These are phyloP conservation scores for Colletotrichum tofieldiae DNA, from an alignment of 2,329 filamentous ascomycete genomes.

Conservation along the genomic window DNA sequence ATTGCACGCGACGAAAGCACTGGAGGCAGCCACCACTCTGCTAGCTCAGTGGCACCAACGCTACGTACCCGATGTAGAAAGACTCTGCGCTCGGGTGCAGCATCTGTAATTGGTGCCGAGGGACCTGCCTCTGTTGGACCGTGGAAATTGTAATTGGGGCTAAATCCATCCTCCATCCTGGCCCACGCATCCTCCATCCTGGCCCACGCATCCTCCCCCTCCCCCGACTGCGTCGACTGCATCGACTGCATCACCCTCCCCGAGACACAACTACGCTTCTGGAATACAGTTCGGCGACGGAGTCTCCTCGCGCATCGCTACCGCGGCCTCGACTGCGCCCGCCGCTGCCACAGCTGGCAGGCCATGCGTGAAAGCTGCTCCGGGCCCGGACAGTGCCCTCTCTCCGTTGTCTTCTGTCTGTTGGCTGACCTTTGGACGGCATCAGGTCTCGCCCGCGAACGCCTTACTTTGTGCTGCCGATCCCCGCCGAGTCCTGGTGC, in stretches of 20 bases:
- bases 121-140: constrained; percentile 24
- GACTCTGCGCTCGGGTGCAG: background rate
- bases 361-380: constrained; percentile 9
- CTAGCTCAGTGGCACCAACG: background rate
- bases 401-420: constrained; percentile 13
- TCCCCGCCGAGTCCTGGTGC: background rate
- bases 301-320: constrained; percentile 9
- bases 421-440: background rate
- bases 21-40: background rate
- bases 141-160: constrained; percentile 19
- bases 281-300: constrained; percentile 35
- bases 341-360: background rate
- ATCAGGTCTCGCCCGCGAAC: background rate
- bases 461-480: background rate
- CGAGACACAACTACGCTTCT: constrained; percentile 29
- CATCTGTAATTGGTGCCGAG: constrained; percentile 1
- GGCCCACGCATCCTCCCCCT: background rate
- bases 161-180: background rate
- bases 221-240: background rate
- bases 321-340: constrained; percentile 11
- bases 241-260: constrained; percentile 10
- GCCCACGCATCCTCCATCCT: background rate
- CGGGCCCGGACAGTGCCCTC: constrained; percentile 20
- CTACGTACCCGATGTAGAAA: constrained; percentile 1
- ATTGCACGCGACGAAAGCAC: background rate